Percentiles rank a stretch among this genome's conserved stretches.
phyloP scores from a whole-genome alignment of 306 rosid species.

The Cyamopsis tetragonoloba region DNA sequence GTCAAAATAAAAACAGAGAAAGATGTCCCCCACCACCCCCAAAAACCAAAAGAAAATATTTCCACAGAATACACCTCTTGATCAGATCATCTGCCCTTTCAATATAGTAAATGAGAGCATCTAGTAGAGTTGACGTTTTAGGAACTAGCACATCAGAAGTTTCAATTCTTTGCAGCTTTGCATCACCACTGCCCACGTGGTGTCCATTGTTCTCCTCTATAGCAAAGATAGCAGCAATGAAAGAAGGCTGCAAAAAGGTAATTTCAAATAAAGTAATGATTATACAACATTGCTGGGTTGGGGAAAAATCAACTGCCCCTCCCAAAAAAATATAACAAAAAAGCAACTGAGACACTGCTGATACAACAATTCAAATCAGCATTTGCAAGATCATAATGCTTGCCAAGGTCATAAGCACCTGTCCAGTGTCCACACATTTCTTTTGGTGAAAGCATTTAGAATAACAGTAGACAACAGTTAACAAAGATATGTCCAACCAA shows the following conservation, averaged over 20 bases:
- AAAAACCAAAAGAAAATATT: neutral
- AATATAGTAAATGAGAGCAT: conserved; percentile 51
- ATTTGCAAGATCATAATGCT: neutral
- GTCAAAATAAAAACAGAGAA: neutral
- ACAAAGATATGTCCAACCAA: neutral
- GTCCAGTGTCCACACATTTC: neutral
- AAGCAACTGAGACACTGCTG: neutral
- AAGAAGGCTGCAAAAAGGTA: conserved; percentile 76
- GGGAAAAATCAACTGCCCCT: neutral
- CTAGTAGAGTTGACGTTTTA: conserved; percentile 44
- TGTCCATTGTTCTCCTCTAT: conserved; percentile 38
- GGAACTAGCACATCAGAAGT: conserved; percentile 34
- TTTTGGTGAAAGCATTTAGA: neutral
- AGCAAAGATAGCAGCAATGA: conserved; percentile 61
- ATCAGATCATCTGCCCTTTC: conserved; percentile 46
- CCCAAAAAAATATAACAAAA: neutral
- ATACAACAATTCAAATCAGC: neutral
- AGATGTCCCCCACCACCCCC: neutral
- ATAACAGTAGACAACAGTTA: neutral
- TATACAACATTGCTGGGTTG: neutral
- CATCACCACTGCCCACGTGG: conserved; percentile 40
- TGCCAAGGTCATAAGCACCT: neutral
- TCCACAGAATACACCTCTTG: conserved; percentile 43
- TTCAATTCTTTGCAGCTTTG: conserved; percentile 45
- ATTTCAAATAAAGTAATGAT: conserved; percentile 10